Base-by-base conservation (phyloP, 306 rosid genomes). In the Quercus suber region DNA sequence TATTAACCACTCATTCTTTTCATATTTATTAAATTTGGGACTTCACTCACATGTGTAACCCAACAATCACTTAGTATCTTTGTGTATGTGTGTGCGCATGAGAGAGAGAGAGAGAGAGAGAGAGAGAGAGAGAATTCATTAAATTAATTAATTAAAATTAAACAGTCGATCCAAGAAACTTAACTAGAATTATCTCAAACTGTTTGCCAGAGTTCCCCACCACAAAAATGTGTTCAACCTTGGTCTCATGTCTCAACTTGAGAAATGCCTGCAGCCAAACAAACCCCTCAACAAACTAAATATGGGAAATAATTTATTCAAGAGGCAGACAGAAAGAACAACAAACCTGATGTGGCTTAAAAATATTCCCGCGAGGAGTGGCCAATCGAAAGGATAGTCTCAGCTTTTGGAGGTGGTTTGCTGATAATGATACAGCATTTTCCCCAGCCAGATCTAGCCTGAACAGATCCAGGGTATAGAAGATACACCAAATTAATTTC, bases 331-430 rank as follows among this genome's bases (percentile, higher is more conserved):
- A 77, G 56, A 51, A 69, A 67, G 68, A 75, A 78, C 64, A 53
- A 75, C 92, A 82, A 82, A 93, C 99, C 96, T 93, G 99, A 81
- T 93, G 96, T n/a, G 98, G 98, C 89, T 89, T 90, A 79, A 93
- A 96, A 80, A 71, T 80, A 69, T 80, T 86, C 51, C 94, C 98
- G 49, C 49, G 81, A 61, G 96, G 98, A 49, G 93, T 88, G 81
- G 90, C 80, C 86, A 96, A 85, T 73, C 86, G 89, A 84, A 96
- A 93, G 77, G 94, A 96, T 55, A 96, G 76, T 27, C 90, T 92
- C 85, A 93, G 79, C 85, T 93, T 96, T 85, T 93, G 99, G 74
- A 93, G 90, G 88, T 96, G 99, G 90, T 93, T 96, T 56, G 99
- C 98, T 49, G 97, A 88, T 82, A 93, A 81, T 53, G 89, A 89